Evolutionary conservation across 768 basidiomycete species (phyloP).

Genomic region (Boletus vinaceobasis): DNA sequence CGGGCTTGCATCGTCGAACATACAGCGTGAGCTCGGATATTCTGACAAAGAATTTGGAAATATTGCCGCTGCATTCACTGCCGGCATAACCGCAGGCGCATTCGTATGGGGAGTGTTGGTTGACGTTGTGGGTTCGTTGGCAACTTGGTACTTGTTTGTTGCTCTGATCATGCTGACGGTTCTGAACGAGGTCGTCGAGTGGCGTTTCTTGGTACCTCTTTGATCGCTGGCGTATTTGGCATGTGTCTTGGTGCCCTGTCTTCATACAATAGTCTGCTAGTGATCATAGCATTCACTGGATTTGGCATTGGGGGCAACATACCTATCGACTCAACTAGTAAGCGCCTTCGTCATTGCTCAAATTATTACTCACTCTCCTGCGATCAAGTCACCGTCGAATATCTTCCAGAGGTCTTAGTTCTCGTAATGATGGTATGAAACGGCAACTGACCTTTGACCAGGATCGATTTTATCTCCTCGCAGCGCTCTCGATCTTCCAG

Average conservation of each 20-base stretch:
- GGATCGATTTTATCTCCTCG: slow-evolving; percentile 15
- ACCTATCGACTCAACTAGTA: slow-evolving; percentile 17
- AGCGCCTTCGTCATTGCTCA: neutral
- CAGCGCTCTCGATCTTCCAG: slow-evolving; percentile 10
- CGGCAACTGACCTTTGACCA: neutral
- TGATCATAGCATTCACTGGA: slow-evolving; percentile 8
- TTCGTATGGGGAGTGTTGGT: slow-evolving; percentile 6
- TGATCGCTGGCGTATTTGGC: slow-evolving; percentile 13
- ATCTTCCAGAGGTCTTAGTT: slow-evolving; percentile 10
- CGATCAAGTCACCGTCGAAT: slow-evolving; percentile 9
- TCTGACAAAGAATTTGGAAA: neutral
- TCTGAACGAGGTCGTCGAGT: slow-evolving; percentile 14
- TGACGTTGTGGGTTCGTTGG: slow-evolving; percentile 15
- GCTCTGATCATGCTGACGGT: neutral
- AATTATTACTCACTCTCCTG: neutral
- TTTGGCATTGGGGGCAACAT: slow-evolving; percentile 14
- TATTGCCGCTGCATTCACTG: neutral
- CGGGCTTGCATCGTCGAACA: neutral
- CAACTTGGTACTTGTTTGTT: neutral
- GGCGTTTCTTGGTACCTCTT: slow-evolving; percentile 14
- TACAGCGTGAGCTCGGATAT: neutral
- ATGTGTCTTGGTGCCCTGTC: slow-evolving; percentile 10
- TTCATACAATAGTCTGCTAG: slow-evolving; percentile 11
- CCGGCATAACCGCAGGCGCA: slow-evolving; percentile 3
- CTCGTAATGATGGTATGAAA: neutral